Base-by-base conservation (phyloP, 352 stramenopile species). In the Peronosclerospora sorghi region DNA sequence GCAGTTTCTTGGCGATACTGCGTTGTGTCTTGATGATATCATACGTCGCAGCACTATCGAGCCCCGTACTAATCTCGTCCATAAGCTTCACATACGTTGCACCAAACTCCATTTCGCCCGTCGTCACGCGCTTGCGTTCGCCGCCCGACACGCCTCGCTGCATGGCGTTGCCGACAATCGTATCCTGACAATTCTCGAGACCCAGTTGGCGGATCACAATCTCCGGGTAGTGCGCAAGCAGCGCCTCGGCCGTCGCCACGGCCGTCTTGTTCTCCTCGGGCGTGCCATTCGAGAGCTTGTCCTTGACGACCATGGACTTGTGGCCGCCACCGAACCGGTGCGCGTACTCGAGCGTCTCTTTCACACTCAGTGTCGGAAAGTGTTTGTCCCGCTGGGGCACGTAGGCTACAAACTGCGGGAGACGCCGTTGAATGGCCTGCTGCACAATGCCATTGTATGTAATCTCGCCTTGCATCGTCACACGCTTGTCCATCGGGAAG, bases 111-210 rank as follows among this genome's bases (percentile, higher is more conserved):
- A 97, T 97, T 41, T 83, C 83, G 6, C 73, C 81, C 9, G 89
- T 86, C 40, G 89, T 95, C 32, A 95, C 71, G 7, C 88, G 67
- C 61, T 96, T 96, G 48, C 75, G 78, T 59, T 97, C 82, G n/a
- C 88, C 88, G 18, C 86, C 88, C 0, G 65, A 88, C 14, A 95
- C 59, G 4, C 72, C 73, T n/a, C 71, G 66, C 4, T 72, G 19
- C 56, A 84, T 80, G 18, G 35, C 62, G 38, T 75, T 68, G 7
- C 73, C 68, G 2, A 85, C 49, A 35, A 86, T 68, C 0, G 74
- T 84, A 45, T 86, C 43, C 32, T 65, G 38, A 27, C 61, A 71
- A 18, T 55, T 62, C 29, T 62, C 35, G 14, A 92, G 45, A 21
- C 62, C 62, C 17, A 71, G 52, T n/a, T 66, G 62, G 2, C 56